Evolutionary conservation across 371 early-diverging fungal species (phyloP), one percentile per base, ranked within the genome.

Genomic region (Haplosporangium sp.): DNA sequence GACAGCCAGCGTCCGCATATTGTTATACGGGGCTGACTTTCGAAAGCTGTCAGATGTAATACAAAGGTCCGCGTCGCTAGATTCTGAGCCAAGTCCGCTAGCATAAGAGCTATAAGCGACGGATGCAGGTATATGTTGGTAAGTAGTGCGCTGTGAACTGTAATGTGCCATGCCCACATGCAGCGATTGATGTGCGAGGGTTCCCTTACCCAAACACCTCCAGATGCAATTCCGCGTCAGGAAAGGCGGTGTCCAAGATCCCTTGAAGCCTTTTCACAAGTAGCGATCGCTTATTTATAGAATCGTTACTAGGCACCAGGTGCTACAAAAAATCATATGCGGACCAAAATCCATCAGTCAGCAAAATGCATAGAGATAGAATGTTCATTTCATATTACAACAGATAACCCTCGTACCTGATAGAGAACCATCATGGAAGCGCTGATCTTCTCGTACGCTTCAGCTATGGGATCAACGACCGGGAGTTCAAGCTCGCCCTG

Each of bases 1-100:
- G 6, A 11, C 45, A 1, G 69, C 69, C 2, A 79, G 18, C 0
- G 5, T 14, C 6, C 59, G 53, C 62, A 79, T 67, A 21, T 79
- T 29, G 59, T 65, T 69, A 55, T 79, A 79, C 0, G 58, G 38
- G 4, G 38, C 57, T 2, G 50, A 9, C 6, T 41, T 23, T n/a
- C 69, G 56, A 48, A 65, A 79, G 16, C 23, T 20, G 8, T 55
- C 55, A 2, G 69, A 60, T 7, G 73, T 69, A 6, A 79, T 79
- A n/a, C 80, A 79, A 13, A 79, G 64, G 37, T 79, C 73, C 0
- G 69, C 73, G 41, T 79, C 80, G 18, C 80, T 73, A 8, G 64
- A 52, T 45, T 79, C 62, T 13, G 69, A 65, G 0, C 80, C 80
- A 21, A 79, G 63, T 23, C 80, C 80, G 42, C 69, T 79, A 2